A percentile compares a stretch with the other conserved stretches of the same genome.
These are phyloP conservation scores for Aspergillus puulaauensis DNA, from an alignment of 2,329 filamentous ascomycete genomes.

Conservation along the genomic window DNA sequence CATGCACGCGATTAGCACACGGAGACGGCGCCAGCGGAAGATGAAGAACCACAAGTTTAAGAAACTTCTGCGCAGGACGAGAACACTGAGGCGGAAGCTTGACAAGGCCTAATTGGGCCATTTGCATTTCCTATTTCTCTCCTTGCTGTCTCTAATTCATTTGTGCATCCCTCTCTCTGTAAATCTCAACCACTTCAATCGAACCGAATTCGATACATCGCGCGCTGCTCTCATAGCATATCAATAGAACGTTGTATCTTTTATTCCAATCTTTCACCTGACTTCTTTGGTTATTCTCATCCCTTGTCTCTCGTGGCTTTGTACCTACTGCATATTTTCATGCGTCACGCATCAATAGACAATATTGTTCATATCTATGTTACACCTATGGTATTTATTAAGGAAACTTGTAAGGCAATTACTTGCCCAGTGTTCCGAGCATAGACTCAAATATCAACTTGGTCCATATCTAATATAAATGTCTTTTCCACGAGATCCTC, in stretches of 20 bases:
- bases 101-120: constrained; percentile 54
- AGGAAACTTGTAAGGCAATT: background rate
- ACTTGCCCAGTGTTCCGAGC: background rate
- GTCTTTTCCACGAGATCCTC: no score
- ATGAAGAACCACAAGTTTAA: constrained; percentile 99
- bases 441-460: no score
- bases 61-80: constrained; percentile 94
- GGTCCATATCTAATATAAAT: no score
- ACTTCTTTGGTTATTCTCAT: background rate
- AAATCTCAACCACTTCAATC: background rate
- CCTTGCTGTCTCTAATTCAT: constrained; percentile 4
- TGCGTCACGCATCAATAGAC: constrained; percentile 6
- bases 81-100: constrained; percentile 82
- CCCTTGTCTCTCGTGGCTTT: constrained; percentile 10
- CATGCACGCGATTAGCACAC: constrained; percentile 87
- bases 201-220: background rate
- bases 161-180: background rate
- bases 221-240: background rate
- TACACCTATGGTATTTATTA: no score
- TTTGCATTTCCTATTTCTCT: constrained; percentile 13
- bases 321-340: constrained; percentile 11
- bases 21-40: constrained; percentile 87
- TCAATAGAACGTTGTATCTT: constrained; percentile 4
- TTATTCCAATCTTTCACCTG: background rate
- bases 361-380: background rate